These are phyloP conservation scores for Malbranchea cinnamomea DNA, from an alignment of 2,329 filamentous ascomycete species.

Conservation along the genomic window DNA sequence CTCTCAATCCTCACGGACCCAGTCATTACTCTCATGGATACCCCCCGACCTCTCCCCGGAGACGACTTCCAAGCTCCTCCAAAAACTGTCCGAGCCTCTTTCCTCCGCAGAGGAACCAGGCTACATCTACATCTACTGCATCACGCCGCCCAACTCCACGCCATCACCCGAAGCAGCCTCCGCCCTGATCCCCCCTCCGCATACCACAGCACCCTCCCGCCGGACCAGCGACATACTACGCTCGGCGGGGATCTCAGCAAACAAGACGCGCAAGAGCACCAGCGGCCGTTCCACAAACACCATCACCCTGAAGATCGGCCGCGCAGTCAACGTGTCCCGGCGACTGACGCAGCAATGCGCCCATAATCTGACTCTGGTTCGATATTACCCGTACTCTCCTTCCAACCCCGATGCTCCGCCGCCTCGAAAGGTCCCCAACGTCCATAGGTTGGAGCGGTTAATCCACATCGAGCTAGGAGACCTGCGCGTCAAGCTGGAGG, in stretches of 20 bases:
- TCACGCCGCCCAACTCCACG: slow-evolving; percentile 52
- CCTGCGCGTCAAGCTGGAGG: slow-evolving; percentile 40
- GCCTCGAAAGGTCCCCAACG: slow-evolving; percentile 49
- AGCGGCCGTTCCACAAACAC: slow-evolving; percentile 35
- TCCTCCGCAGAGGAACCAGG: slow-evolving; percentile 64
- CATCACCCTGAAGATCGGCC: slow-evolving; percentile 51
- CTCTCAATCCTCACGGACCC: slow-evolving; percentile 24
- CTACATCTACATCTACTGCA: slow-evolving; percentile 99
- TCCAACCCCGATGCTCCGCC: slow-evolving; percentile 6
- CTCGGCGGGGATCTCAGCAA: slow-evolving; percentile 19
- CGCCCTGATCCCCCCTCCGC: slow-evolving; percentile 40
- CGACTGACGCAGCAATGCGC: slow-evolving; percentile 82
- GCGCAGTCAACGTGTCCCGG: slow-evolving; percentile 69
- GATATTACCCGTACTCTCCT: slow-evolving; percentile 55
- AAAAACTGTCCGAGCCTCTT: slow-evolving; percentile 62
- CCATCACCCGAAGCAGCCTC: slow-evolving; percentile 37
- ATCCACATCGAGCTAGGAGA: slow-evolving; percentile 76
- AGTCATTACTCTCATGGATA: slow-evolving; percentile 49
- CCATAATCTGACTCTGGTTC: slow-evolving; percentile 70
- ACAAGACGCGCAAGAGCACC: slow-evolving; percentile 10
- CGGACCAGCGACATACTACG: slow-evolving; percentile 24
- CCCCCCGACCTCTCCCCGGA: slow-evolving; percentile 51
- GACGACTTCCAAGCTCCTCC: slow-evolving; percentile 53
- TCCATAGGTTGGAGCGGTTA: slow-evolving; percentile 73
- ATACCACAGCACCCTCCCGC: slow-evolving; percentile 11